phyloP scores from a whole-genome alignment of 2,329 filamentous ascomycete species.

The Myrmaecium sp. region DNA sequence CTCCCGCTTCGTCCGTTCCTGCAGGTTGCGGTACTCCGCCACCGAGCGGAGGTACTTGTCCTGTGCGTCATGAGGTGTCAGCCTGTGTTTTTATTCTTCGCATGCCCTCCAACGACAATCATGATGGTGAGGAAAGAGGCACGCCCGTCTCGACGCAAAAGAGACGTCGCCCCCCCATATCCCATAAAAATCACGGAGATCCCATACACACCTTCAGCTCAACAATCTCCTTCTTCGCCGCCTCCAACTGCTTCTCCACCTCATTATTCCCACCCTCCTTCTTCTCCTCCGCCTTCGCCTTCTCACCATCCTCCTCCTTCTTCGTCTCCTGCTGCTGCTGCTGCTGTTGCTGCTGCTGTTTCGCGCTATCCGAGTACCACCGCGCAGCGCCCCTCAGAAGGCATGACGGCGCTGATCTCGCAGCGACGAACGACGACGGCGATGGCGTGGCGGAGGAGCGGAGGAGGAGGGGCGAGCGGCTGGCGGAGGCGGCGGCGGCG shows the following conservation, averaged over 20 bases:
- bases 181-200: background rate
- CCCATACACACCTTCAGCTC: conserved; percentile 61
- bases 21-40: conserved; percentile 94
- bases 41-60: conserved; percentile 89
- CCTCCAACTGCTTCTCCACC: conserved; percentile 49
- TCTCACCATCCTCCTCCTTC: conserved; percentile 24
- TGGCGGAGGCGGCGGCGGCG: conserved; percentile 19
- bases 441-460: conserved; percentile 13
- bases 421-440: conserved; percentile 11
- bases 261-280: conserved; percentile 22
- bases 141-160: background rate
- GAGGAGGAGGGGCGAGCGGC: conserved; percentile 18
- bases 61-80: conserved; percentile 28
- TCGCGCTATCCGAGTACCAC: conserved; percentile 29
- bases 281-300: conserved; percentile 26
- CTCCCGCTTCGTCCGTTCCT: conserved; percentile 84
- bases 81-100: background rate
- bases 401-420: conserved; percentile 5
- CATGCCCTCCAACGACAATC: background rate
- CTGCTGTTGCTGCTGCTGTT: too few relatives aligned
- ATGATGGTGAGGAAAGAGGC: too few relatives aligned
- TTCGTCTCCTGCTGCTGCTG: too few relatives aligned
- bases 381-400: conserved; percentile 19
- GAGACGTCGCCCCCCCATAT: background rate
- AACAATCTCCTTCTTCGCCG: conserved; percentile 53